These are phyloP conservation scores for Auricularia sp. DNA, from an alignment of 768 basidiomycete species.

Conservation along the genomic window DNA sequence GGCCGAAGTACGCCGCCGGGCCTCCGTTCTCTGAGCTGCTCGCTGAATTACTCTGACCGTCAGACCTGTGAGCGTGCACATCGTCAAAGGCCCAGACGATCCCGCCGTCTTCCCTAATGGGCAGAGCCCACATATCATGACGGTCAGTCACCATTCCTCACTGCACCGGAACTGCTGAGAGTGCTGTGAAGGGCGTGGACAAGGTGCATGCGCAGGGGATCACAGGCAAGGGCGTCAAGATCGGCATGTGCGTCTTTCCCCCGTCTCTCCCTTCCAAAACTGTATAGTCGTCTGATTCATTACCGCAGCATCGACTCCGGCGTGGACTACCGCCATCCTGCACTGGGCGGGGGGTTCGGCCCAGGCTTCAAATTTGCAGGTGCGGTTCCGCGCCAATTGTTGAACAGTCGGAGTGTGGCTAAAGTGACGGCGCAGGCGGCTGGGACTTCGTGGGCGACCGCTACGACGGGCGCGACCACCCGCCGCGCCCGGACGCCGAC, in stretches of 20 bases:
- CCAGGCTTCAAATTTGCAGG: slow-evolving; percentile 4
- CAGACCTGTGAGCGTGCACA: not conserved
- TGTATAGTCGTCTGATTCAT: too few species aligned
- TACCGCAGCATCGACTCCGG: not conserved
- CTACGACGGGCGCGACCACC: slow-evolving; percentile 10
- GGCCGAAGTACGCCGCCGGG: not conserved
- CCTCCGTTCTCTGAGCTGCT: not conserved
- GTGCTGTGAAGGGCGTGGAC: not conserved
- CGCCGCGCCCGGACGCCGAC: slow-evolving; percentile 2
- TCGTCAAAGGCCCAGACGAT: not conserved
- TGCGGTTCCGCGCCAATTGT: too few species aligned
- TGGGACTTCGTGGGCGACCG: slow-evolving; percentile 8
- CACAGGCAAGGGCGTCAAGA: not conserved
- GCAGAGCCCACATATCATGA: not conserved
- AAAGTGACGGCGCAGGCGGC: not conserved
- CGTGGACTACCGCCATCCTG: slow-evolving; percentile 6
- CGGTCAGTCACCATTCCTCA: not conserved
- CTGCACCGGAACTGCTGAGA: not conserved
- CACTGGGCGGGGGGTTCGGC: slow-evolving; percentile 11
- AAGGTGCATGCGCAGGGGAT: not conserved
- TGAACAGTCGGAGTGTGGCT: too few species aligned
- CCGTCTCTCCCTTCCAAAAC: too few species aligned
- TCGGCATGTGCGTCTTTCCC: not conserved
- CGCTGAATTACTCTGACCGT: too few species aligned
- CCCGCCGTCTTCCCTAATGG: not conserved